Evolutionary conservation across 345 rosid genomes (phyloP).

Genomic region (Aurinia saxatilis): DNA sequence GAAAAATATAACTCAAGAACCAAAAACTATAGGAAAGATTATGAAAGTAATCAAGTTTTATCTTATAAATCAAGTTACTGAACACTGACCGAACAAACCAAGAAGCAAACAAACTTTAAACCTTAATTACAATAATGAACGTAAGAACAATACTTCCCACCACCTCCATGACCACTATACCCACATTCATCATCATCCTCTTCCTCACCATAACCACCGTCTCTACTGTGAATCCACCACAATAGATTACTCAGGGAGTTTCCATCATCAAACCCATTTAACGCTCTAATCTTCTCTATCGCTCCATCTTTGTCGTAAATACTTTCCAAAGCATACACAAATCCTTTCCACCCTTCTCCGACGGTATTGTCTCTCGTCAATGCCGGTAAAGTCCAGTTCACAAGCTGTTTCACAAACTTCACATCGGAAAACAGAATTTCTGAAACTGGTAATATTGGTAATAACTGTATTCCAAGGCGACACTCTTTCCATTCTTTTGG

Average conservation of each 20-base stretch:
- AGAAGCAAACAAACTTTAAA: neutral
- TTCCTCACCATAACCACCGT: conserved; percentile 29
- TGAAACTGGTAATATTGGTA: conserved; percentile 60
- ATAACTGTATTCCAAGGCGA: conserved; percentile 80
- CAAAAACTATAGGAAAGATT: too few species aligned
- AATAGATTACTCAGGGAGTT: conserved; percentile 69
- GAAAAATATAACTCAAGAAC: too few species aligned
- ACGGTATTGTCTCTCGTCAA: conserved; percentile 51
- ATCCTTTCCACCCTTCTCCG: conserved; percentile 95
- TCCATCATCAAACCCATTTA: conserved; percentile 65
- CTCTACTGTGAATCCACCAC: conserved; percentile 91
- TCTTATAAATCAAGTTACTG: neutral
- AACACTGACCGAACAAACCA: neutral
- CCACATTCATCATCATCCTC: neutral
- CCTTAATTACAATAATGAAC: conserved; percentile 58
- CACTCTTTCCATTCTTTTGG: conserved; percentile 76
- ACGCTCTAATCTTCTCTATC: conserved; percentile 46
- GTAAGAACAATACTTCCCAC: conserved; percentile 65
- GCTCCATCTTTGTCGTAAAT: conserved; percentile 57
- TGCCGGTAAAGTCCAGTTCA: conserved; percentile 73
- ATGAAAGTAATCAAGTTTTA: neutral
- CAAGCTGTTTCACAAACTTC: conserved; percentile 52
- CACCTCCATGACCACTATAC: conserved; percentile 29
- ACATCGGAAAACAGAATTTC: conserved; percentile 70
- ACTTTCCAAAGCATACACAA: conserved; percentile 73